Evolutionary conservation across 2,329 filamentous ascomycete species (phyloP).

Genomic region (Cladophialophora chaetospira): DNA sequence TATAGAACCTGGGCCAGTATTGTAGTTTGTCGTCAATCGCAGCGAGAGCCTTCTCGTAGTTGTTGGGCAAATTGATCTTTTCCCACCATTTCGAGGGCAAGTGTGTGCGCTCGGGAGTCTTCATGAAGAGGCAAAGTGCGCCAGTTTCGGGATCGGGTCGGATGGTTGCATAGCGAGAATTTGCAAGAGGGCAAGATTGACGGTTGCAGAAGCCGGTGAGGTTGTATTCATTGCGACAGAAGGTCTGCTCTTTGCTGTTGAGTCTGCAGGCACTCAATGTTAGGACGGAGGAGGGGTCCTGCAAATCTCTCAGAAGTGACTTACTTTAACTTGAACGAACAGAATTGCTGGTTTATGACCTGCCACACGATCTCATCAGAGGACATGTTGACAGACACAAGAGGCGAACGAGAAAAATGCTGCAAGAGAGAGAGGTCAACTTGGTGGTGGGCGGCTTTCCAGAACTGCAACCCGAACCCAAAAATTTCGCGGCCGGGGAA

Average conservation of each 20-base stretch:
- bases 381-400: constrained; percentile 58
- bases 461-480: neutral
- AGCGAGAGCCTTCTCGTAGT: constrained; percentile 85
- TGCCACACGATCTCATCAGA: constrained; percentile 98
- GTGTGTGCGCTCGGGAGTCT: constrained; percentile 85
- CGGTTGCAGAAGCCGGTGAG: constrained; percentile 80
- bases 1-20: constrained; percentile 92
- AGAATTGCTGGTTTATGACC: constrained; percentile 94
- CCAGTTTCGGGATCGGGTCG: constrained; percentile 78
- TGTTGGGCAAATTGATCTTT: constrained; percentile 81
- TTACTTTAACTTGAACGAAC: constrained; percentile 90
- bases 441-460: neutral
- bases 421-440: neutral
- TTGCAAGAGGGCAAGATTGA: constrained; percentile 87
- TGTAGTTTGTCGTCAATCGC: constrained; percentile 83
- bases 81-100: constrained; percentile 94
- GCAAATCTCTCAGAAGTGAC: too few relatives aligned
- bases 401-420: neutral
- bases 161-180: constrained; percentile 89
- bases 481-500: constrained; percentile 6
- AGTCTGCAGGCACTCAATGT: constrained; percentile 44
- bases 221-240: constrained; percentile 95
- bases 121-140: constrained; percentile 93
- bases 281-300: constrained; percentile 6
- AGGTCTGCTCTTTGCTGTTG: constrained; percentile 83